phyloP scores from a whole-genome alignment of 2,329 filamentous ascomycete species.

The Venturia oleaginea region DNA sequence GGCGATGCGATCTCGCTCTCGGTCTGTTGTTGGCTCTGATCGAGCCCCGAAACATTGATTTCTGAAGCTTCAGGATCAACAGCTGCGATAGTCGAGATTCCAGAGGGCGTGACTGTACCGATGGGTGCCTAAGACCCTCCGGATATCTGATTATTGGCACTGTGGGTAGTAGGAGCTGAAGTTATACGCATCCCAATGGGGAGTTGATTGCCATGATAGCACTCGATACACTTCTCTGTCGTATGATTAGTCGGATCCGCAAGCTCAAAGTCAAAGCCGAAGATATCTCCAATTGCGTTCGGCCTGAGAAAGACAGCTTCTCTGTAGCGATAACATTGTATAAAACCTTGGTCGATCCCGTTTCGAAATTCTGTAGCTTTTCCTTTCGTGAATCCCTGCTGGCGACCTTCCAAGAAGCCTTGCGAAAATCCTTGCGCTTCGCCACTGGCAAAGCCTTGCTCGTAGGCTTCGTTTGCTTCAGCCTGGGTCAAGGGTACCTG shows the following conservation, averaged over 20 bases:
- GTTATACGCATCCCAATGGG: not conserved
- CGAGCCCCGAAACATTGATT: not conserved
- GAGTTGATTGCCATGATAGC: not conserved
- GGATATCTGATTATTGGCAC: not conserved
- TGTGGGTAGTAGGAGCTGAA: not conserved
- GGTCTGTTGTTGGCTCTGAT: not conserved
- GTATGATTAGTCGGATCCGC: not conserved
- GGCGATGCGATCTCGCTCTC: not conserved
- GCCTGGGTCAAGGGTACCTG: not conserved
- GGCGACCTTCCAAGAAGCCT: not conserved
- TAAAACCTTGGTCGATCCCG: not conserved
- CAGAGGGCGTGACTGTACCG: too few relatives aligned
- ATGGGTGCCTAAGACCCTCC: not conserved
- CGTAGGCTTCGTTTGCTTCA: not conserved
- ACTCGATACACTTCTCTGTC: not conserved
- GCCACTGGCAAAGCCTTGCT: not conserved
- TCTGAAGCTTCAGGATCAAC: not conserved
- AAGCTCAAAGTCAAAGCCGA: not conserved
- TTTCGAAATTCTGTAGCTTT: not conserved
- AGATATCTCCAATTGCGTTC: not conserved
- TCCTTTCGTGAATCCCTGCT: not conserved
- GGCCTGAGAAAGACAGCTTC: not conserved
- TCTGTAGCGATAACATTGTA: not conserved
- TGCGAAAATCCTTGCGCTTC: not conserved
- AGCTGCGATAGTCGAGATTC: not conserved